These are phyloP conservation scores for Fragaria nilgerrensis DNA, from an alignment of 306 rosid species.

Conservation along the genomic window DNA sequence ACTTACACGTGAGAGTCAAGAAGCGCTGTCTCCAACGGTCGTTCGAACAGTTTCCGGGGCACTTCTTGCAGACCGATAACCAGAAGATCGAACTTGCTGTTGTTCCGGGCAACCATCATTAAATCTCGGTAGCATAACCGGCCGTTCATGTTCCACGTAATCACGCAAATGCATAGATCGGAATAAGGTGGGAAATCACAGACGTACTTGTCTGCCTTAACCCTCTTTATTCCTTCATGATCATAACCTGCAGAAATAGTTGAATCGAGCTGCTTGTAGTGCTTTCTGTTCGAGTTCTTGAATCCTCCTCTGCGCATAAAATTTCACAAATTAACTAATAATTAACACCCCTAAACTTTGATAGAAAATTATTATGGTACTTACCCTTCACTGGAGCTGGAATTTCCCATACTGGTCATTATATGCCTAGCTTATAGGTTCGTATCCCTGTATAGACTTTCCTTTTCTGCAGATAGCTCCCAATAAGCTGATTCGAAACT, in stretches of 20 bases:
- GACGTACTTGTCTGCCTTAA: slow-evolving; percentile 27
- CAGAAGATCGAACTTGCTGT: slow-evolving; percentile 55
- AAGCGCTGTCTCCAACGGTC: slow-evolving; percentile 37
- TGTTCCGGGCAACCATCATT: slow-evolving; percentile 41
- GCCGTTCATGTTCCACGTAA: slow-evolving; percentile 86
- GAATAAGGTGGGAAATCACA: slow-evolving; percentile 42
- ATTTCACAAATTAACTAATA: not conserved
- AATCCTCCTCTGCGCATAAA: slow-evolving; percentile 17
- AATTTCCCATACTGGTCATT: slow-evolving; percentile 20
- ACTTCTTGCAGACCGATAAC: slow-evolving; percentile 79
- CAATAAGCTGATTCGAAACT: not conserved
- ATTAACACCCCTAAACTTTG: no score
- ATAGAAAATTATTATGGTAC: not conserved
- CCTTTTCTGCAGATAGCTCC: not conserved
- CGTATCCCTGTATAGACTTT: not conserved
- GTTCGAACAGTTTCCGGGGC: slow-evolving; percentile 45
- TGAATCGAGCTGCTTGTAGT: slow-evolving; percentile 9
- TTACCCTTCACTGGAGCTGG: slow-evolving; percentile 43
- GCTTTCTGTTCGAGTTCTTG: slow-evolving; percentile 25
- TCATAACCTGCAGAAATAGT: not conserved
- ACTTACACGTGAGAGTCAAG: slow-evolving; percentile 51
- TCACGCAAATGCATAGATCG: slow-evolving; percentile 51
- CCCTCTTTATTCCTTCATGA: slow-evolving; percentile 48
- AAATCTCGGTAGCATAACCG: slow-evolving; percentile 54
- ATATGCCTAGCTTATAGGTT: not conserved